These are phyloP conservation scores for Calonectria pauciramosa DNA, from an alignment of 2,329 filamentous ascomycete genomes.

Conservation along the genomic window DNA sequence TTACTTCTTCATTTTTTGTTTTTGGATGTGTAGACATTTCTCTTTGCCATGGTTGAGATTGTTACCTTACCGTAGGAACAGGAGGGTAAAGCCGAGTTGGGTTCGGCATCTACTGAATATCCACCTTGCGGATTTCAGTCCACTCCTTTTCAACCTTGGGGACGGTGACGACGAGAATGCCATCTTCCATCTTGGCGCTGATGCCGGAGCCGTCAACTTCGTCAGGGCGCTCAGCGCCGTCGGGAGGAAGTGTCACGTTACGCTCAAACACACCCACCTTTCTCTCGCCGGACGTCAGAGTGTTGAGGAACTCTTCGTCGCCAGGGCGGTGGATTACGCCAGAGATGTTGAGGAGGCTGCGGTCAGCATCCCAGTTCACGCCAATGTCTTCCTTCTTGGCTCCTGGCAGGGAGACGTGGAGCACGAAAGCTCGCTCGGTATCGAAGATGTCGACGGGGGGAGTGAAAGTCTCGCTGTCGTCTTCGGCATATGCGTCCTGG, in stretches of 20 bases:
- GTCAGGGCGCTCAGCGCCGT: slow-evolving; percentile 60
- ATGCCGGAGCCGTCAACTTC: slow-evolving; percentile 77
- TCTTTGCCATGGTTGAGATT: background rate
- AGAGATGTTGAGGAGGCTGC: slow-evolving; percentile 73
- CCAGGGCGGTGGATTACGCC: slow-evolving; percentile 82
- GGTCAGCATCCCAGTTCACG: slow-evolving; percentile 81
- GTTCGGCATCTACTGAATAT: slow-evolving; percentile 60
- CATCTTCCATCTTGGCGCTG: slow-evolving; percentile 83
- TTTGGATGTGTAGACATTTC: background rate
- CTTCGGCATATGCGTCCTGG: slow-evolving; percentile 30
- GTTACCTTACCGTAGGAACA: slow-evolving; percentile 1
- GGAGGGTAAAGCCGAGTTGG: background rate
- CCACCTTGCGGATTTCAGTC: slow-evolving; percentile 73
- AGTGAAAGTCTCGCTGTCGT: slow-evolving; percentile 60
- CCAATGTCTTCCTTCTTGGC: slow-evolving; percentile 84
- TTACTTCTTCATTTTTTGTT: slow-evolving; percentile 24
- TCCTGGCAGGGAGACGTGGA: slow-evolving; percentile 84
- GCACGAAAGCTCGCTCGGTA: slow-evolving; percentile 72
- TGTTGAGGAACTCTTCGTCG: slow-evolving; percentile 76
- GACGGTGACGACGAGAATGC: slow-evolving; percentile 81
- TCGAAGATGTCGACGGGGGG: slow-evolving; percentile 84
- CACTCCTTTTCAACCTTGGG: slow-evolving; percentile 79
- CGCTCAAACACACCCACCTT: slow-evolving; percentile 82
- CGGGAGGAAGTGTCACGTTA: slow-evolving; percentile 72
- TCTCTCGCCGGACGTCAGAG: slow-evolving; percentile 74